phyloP scores from a whole-genome alignment of 352 stramenopile species.

The Phytophthora citricola region DNA sequence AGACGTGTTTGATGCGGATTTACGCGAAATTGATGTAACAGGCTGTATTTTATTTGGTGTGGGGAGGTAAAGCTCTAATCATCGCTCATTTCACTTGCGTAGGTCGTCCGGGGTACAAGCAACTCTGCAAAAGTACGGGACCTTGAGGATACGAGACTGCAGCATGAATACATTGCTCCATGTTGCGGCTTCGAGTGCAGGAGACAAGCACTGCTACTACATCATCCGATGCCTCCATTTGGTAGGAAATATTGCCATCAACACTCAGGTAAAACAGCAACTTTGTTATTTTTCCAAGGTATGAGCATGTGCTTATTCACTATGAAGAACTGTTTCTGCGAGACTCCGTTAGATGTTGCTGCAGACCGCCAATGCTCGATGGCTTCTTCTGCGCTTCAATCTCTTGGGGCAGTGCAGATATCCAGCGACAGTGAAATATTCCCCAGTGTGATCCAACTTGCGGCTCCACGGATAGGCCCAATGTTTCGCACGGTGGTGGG shows the following conservation, averaged over 20 bases:
- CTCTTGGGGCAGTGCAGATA: conserved; percentile 41
- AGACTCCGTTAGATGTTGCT: conserved; percentile 49
- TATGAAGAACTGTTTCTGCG: conserved; percentile 51
- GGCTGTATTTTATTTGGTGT: conserved; percentile 1
- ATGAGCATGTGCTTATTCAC: conserved; percentile 2
- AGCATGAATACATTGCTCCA: conserved; percentile 70
- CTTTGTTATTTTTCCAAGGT: not conserved
- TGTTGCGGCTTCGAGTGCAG: conserved; percentile 47
- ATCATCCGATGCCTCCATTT: conserved; percentile 52
- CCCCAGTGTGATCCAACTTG: conserved; percentile 32
- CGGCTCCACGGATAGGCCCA: conserved; percentile 25
- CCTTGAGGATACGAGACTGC: conserved; percentile 56
- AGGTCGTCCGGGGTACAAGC: conserved; percentile 45
- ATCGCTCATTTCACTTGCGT: not conserved
- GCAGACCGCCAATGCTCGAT: conserved; percentile 37
- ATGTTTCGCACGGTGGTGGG: conserved; percentile 34
- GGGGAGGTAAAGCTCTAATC: not conserved
- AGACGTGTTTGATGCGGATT: conserved; percentile 50
- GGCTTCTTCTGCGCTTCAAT: conserved; percentile 39
- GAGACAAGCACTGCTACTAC: conserved; percentile 52
- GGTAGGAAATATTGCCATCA: conserved; percentile 47
- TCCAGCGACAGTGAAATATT: conserved; percentile 45
- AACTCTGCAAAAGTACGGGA: conserved; percentile 51
- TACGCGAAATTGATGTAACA: conserved; percentile 55
- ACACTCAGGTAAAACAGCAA: conserved; percentile 40